Percentiles rank a stretch among this genome's conserved stretches.
Evolutionary conservation across 768 basidiomycete species (phyloP).

Genomic region (Saitozyma sp.): DNA sequence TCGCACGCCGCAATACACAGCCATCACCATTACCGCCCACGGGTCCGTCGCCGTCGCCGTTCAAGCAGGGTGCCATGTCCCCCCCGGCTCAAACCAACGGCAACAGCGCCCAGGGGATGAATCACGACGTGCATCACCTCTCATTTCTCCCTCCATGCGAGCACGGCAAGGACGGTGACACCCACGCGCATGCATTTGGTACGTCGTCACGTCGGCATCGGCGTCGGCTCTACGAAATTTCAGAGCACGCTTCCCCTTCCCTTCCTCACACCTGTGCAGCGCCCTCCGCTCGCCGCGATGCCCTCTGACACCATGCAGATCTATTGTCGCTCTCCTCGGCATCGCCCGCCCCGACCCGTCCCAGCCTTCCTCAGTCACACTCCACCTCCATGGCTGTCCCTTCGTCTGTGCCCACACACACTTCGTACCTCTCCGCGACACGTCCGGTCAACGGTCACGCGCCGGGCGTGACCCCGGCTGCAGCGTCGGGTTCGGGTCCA

Average conservation of each 20-base stretch:
- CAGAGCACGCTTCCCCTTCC: too few species aligned
- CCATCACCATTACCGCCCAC: slow-evolving; percentile 6
- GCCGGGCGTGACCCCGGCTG: slow-evolving; percentile 1
- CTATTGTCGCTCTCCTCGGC: slow-evolving; percentile 36
- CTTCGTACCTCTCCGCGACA: slow-evolving; percentile 35
- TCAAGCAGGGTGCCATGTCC: background rate
- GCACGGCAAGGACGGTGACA: slow-evolving; percentile 31
- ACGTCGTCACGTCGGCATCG: slow-evolving; percentile 10
- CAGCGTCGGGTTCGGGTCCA: slow-evolving; percentile 14
- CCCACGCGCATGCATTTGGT: slow-evolving; percentile 48
- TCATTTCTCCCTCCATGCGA: slow-evolving; percentile 44
- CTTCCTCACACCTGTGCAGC: too few species aligned
- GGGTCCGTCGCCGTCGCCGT: background rate
- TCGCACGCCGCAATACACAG: background rate
- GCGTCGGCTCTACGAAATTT: too few species aligned
- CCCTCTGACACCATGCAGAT: slow-evolving; percentile 18
- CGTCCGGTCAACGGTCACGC: slow-evolving; percentile 15
- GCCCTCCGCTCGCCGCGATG: background rate
- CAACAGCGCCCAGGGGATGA: slow-evolving; percentile 7
- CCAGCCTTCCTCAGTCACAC: slow-evolving; percentile 18
- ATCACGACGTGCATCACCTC: slow-evolving; percentile 30
- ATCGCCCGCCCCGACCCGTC: slow-evolving; percentile 8
- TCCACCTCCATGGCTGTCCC: slow-evolving; percentile 21
- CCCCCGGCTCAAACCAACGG: slow-evolving; percentile 14
- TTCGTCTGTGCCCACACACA: slow-evolving; percentile 34